A percentile compares a stretch with the other conserved stretches of the same genome.
Conservation (phyloP, 768 basidiomycete species). For the Trametopsis cervina region DNA sequence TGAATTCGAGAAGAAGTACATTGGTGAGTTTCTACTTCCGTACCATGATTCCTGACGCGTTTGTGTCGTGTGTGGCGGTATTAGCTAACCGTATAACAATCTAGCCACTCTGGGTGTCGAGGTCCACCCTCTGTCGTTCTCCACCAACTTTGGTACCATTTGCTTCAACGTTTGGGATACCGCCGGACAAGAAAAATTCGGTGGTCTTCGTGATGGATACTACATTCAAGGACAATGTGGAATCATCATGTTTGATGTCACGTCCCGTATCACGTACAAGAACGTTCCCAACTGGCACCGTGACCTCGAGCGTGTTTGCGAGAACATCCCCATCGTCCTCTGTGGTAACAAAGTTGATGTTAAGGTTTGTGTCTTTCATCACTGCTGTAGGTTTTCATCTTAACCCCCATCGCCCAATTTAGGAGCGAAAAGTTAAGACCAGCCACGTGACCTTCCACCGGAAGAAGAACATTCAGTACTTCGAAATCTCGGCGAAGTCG, state of each 20-base stretch:
- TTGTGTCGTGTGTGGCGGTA: slow-evolving; percentile 1
- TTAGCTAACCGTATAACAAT: slow-evolving; percentile 1
- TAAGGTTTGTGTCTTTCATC: slow-evolving; percentile 53
- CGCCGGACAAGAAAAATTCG: slow-evolving; percentile 99
- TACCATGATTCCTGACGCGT: slow-evolving; percentile 12
- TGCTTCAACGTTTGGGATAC: slow-evolving; percentile 99
- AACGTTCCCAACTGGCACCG: slow-evolving; percentile 99
- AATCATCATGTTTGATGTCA: slow-evolving; percentile 99
- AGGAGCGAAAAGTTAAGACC: slow-evolving; percentile 99
- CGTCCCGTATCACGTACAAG: slow-evolving; percentile 99
- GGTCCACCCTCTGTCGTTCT: slow-evolving; percentile 92
- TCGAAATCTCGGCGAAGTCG: slow-evolving; percentile 98
- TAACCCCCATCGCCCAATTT: slow-evolving; percentile 7
- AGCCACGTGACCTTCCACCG: slow-evolving; percentile 98
- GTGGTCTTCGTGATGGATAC: slow-evolving; percentile 95
- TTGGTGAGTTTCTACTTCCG: slow-evolving; percentile 50
- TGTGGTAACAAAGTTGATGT: slow-evolving; percentile 99
- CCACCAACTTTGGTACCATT: slow-evolving; percentile 98
- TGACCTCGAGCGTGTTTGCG: slow-evolving; percentile 98
- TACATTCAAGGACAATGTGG: slow-evolving; percentile 98
- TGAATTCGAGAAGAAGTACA: slow-evolving; percentile 99
- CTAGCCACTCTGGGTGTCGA: slow-evolving; percentile 98
- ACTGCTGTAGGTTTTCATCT: background rate
- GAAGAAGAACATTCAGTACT: slow-evolving; percentile 99
- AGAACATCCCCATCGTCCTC: slow-evolving; percentile 98